Conservation (phyloP, 768 basidiomycete genomes). For the Sistotremastrum suecicum region DNA sequence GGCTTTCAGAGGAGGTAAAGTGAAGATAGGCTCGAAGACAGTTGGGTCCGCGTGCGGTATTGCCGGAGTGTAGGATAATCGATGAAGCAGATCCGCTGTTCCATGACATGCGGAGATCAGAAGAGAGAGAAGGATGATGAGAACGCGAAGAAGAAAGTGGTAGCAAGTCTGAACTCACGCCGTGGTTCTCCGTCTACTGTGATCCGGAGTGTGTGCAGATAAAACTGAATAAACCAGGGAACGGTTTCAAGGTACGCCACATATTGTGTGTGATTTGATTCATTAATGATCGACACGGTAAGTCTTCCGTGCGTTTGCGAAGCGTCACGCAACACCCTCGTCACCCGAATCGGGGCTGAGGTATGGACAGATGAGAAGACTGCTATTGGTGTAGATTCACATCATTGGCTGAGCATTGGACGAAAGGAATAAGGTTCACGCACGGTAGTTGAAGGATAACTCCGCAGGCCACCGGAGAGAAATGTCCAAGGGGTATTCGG, state of each 20-base stretch:
- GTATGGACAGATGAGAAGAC: background rate
- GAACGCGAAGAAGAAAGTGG: background rate
- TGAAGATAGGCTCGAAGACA: conserved; percentile 56
- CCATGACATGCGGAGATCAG: background rate
- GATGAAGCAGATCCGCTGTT: conserved; percentile 48
- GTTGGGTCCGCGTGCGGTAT: conserved; percentile 62
- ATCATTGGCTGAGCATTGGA: background rate
- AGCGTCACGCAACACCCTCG: too few relatives aligned
- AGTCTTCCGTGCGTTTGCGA: too few relatives aligned
- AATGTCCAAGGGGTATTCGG: conserved; percentile 36
- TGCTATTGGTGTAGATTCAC: too few relatives aligned
- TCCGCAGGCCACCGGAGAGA: conserved; percentile 40
- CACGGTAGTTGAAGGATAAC: conserved; percentile 43
- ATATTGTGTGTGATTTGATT: conserved; percentile 2
- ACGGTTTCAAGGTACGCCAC: conserved; percentile 79
- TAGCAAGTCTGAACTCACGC: conserved; percentile 21
- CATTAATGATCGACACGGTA: too few relatives aligned
- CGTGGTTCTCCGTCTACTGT: conserved; percentile 30
- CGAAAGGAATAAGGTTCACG: conserved; percentile 9
- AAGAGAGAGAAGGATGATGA: background rate
- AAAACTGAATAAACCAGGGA: conserved; percentile 87
- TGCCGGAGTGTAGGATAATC: conserved; percentile 54
- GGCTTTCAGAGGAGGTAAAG: conserved; percentile 53
- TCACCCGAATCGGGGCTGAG: background rate
- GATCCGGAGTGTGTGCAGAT: conserved; percentile 62